These are phyloP conservation scores for Arctostaphylos glauca DNA, from an alignment of 148 eudicot species.

Conservation along the genomic window DNA sequence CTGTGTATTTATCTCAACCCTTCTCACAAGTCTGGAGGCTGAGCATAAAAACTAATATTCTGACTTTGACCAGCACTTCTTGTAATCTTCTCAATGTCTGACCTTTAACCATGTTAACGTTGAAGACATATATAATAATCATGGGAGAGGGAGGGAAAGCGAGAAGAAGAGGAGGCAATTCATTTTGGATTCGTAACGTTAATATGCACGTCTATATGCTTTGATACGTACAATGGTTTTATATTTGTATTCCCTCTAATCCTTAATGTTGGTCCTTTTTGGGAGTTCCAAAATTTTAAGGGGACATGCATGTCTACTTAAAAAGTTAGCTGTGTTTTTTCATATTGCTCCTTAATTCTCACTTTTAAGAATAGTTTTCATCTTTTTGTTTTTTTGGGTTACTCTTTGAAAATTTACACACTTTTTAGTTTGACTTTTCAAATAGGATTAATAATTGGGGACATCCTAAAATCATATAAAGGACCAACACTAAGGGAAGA, in stretches of 20 bases:
- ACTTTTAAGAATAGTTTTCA: too few species aligned
- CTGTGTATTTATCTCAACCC: background rate
- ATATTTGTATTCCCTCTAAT: too few species aligned
- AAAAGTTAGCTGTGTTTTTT: too few species aligned
- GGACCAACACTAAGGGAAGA: too few species aligned
- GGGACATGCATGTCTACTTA: too few species aligned
- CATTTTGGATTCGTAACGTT: background rate
- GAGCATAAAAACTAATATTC: background rate
- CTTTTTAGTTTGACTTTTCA: too few species aligned
- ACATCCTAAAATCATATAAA: too few species aligned
- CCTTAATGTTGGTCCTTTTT: background rate
- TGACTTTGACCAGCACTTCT: background rate
- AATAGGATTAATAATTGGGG: too few species aligned
- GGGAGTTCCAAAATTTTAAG: background rate
- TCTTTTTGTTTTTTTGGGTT: too few species aligned
- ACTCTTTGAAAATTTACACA: too few species aligned
- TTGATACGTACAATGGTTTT: background rate
- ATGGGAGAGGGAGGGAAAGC: background rate
- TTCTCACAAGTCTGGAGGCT: background rate
- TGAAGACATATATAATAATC: background rate
- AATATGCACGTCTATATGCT: background rate
- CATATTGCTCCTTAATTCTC: too few species aligned
- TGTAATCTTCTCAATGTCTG: background rate
- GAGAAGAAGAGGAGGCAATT: background rate
- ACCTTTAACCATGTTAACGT: slow-evolving; percentile 9